Evolutionary conservation across 2,329 filamentous ascomycete species (phyloP), one percentile per base, ranked within the genome.

Genomic region (Aschersonia sp.): DNA sequence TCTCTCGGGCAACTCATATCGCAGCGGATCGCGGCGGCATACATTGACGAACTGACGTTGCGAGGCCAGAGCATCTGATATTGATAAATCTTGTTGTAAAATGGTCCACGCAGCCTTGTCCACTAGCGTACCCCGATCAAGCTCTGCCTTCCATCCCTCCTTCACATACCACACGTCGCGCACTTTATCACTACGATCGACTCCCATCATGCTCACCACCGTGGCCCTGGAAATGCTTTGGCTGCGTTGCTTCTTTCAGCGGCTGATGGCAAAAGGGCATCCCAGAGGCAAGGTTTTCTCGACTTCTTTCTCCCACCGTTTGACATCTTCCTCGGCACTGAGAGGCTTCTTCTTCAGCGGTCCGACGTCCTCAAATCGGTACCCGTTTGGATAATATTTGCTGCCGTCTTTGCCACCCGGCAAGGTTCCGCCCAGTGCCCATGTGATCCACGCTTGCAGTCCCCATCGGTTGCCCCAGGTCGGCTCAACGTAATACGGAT

Each of bases 401-500:
- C 9, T n/a, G 5, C 44, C 40, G 12, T 45, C 40, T 5, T 29
- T 31, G 4, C 47, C 47, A 9, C 47, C 47, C 5, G 47, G 47
- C 20, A 48, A 35, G 29, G n/a, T 44, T 4, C 47, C 47, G 4
- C 47, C 47, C 40, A 45, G 12, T 3, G 44, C 44, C 44, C 47
- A 43, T 9, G 35, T 45, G 7, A 48, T n/a, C 47, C 43, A 48
- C 31, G 47, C 47, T n/a, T 42, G 43, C 12, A 30, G 32, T 3
- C 47, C 47, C 47, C 47, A 48, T 48, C 47, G 32, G 20, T 30
- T 48, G 30, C 43, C 31, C 4, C 45, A 35, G 9, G 47, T 48
- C n/a, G 47, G 47, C 40, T 42, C 42, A 3, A 48, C 47, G 31
- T 48, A 48, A 40, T 48, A 48, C 10, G 47, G 47, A 29, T 48